Conservation (phyloP, 2,329 filamentous ascomycete species). For the Hyphodiscus sp. region DNA sequence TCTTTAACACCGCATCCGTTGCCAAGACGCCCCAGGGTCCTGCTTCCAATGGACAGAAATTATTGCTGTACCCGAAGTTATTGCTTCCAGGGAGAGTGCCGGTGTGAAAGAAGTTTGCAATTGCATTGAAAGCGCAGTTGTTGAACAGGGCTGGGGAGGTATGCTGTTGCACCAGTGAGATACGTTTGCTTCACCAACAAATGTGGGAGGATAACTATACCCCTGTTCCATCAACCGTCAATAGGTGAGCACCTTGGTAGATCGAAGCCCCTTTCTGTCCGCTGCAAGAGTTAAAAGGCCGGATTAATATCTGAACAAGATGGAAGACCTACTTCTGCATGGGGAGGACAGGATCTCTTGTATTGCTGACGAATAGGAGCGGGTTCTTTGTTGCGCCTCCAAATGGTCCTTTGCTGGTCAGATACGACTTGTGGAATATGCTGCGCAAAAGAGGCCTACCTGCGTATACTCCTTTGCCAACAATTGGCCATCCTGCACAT, state of each 20-base stretch:
- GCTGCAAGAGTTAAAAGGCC: not conserved
- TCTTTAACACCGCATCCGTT: not conserved
- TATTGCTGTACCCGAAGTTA: not conserved
- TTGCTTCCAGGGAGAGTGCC: not conserved
- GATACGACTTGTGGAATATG: not conserved
- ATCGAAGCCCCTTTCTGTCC: not conserved
- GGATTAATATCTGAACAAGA: not conserved
- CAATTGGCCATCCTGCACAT: conserved; percentile 27
- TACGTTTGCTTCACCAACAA: not conserved
- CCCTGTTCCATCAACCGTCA: not conserved
- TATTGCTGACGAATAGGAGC: conserved; percentile 31
- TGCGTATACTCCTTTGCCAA: conserved; percentile 20
- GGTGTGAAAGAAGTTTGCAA: not conserved
- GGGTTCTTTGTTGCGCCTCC: conserved; percentile 29
- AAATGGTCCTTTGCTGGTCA: conserved; percentile 22
- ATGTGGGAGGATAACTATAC: not conserved
- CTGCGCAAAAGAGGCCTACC: conserved; percentile 7
- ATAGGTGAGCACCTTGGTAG: not conserved
- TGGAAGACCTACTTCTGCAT: not conserved
- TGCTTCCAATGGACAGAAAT: not conserved
- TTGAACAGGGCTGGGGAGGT: not conserved
- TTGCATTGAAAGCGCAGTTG: not conserved
- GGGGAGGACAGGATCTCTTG: conserved; percentile 24
- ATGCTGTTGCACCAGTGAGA: not conserved
- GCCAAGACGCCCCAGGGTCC: not conserved